Evolutionary conservation across 1,284 basidiomycete species (phyloP).

Genomic region (Tranzscheliella williamsii): DNA sequence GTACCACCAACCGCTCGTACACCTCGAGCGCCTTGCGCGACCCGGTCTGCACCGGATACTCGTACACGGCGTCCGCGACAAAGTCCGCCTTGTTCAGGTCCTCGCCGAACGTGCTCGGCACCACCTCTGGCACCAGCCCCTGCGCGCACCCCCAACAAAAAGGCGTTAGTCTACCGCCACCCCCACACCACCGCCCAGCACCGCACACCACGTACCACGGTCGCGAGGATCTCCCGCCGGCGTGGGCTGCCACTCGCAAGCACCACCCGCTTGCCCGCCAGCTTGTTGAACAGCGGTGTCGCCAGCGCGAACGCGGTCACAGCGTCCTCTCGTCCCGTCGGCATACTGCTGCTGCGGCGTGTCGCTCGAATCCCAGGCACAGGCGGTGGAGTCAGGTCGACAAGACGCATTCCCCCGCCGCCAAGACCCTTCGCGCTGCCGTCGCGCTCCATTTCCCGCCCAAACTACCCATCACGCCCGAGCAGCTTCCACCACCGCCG

Average conservation of each 20-base stretch:
- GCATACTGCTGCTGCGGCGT: no score
- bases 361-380: no score
- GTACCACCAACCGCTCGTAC: conserved; percentile 48
- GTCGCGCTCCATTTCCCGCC: no score
- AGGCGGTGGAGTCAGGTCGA: no score
- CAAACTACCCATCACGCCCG: no score
- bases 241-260: conserved; percentile 53
- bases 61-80: conserved; percentile 72
- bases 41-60: conserved; percentile 91
- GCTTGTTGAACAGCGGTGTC: conserved; percentile 50
- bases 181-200: no score
- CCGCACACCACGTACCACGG: conserved; percentile 41
- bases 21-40: conserved; percentile 72
- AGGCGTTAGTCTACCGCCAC: no score
- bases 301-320: conserved; percentile 42
- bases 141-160: no score
- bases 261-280: conserved; percentile 50
- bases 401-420: no score
- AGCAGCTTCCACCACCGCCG: no score
- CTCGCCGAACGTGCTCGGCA: conserved; percentile 86
- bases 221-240: conserved; percentile 50
- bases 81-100: conserved; percentile 73
- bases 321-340: conserved; percentile 24
- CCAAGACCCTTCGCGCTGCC: no score
- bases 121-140: conserved; percentile 83